Base-by-base conservation (phyloP, 2,329 filamentous ascomycete genomes). In the Stachybotrys chartarum region DNA sequence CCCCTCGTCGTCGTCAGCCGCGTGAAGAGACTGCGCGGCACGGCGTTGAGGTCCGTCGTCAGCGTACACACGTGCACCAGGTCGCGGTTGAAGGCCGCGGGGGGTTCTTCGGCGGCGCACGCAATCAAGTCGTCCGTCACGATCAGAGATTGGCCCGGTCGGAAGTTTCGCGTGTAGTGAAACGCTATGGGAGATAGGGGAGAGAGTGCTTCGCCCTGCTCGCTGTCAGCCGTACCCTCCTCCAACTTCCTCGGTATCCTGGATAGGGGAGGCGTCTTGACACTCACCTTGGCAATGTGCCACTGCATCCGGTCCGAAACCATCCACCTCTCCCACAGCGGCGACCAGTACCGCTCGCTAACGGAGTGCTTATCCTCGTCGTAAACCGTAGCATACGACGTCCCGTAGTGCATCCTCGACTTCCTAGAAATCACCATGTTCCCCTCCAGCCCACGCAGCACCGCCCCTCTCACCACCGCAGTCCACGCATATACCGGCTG, bases 131-230 rank as follows among this genome's bases (percentile, higher is more conserved):
- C 88, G 69, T 93, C 89, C 53, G 89, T 88, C 6, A 93, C 89
- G 5, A 90, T 72, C 7, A 91, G 79, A 0, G 86, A 88, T 70
- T 92, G 89, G 0, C 87, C 86, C 0, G 88, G 87, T 1, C 88
- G 83, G 73, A 93, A 93, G 70, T 92, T 93, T 58, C 89, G 85
- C 3, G 89, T 92, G 72, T 92, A 93, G 75, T 92, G 88, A 72
- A 93, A 92, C 2, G 87, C 87, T 56, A 92, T 86, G 0, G 89
- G 88, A 1, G 82, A 78, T 1, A 84, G 75, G n/a, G 88, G 85
- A 7, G 87, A 91, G 44, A 92, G 81, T 44, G 87, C 82, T 61
- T 90, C 87, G 56, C 87, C 88, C 85, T 59, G 53, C 1, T 3
- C 12, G 14, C n/a, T 48, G 44, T 60, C 5, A 42, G 35, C 3